Conservation (phyloP, 306 rosid genomes). For the Citrullus mucosospermus region DNA sequence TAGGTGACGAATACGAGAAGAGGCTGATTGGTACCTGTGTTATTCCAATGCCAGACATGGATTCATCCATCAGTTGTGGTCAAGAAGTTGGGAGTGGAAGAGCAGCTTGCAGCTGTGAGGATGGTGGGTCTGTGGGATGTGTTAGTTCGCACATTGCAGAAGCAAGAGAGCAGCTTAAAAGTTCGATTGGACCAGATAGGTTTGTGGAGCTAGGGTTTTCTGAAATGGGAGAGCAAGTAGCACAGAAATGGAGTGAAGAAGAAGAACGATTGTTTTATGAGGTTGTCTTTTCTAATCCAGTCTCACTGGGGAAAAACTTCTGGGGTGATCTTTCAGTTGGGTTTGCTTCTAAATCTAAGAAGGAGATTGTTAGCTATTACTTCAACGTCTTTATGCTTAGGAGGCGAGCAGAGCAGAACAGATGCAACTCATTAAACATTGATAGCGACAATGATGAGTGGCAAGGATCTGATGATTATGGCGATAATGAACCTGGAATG, state of each 20-base stretch:
- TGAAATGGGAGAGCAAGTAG: constrained; percentile 82
- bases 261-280: constrained; percentile 57
- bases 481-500: constrained; percentile 34
- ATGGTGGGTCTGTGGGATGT: constrained; percentile 47
- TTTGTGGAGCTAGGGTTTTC: constrained; percentile 41
- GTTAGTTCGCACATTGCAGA: constrained; percentile 54
- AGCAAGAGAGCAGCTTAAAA: constrained; percentile 39
- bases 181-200: constrained; percentile 33
- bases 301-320: constrained; percentile 50
- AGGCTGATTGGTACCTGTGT: constrained; percentile 52
- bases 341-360: constrained; percentile 55
- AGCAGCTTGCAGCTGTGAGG: constrained; percentile 55
- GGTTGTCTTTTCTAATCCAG: constrained; percentile 59
- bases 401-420: constrained; percentile 70
- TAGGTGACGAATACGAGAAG: constrained; percentile 22
- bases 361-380: constrained; percentile 78
- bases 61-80: constrained; percentile 7
- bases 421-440: constrained; percentile 28
- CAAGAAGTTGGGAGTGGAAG: constrained; percentile 49
- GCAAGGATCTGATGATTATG: constrained; percentile 42
- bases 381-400: constrained; percentile 82
- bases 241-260: constrained; percentile 50
- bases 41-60: constrained; percentile 59
- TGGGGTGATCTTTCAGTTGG: constrained; percentile 50
- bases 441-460: constrained; percentile 94